Conservation (phyloP, 805 yeast species). For the Zygotorulaspora chibaensis region DNA sequence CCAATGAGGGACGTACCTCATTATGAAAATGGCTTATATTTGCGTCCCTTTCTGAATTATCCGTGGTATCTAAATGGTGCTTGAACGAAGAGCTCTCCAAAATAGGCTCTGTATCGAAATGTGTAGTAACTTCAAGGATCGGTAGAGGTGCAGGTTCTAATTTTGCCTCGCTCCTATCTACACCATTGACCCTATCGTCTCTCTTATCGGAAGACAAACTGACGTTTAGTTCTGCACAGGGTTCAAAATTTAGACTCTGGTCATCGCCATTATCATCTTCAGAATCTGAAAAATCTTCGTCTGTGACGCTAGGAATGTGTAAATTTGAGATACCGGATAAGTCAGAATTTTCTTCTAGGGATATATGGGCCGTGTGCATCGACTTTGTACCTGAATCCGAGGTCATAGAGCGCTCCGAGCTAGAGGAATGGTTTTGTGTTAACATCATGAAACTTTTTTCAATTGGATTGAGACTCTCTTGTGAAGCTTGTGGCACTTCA, state of each 20-base stretch:
- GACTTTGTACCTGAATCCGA: background rate
- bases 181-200: background rate
- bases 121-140: conserved; percentile 5
- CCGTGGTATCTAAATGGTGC: no score
- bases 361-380: background rate
- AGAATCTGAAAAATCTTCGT: background rate
- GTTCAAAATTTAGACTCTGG: conserved; percentile 20
- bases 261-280: conserved; percentile 3
- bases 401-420: background rate
- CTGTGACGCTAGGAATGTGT: background rate
- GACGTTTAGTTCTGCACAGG: conserved; percentile 16
- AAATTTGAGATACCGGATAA: background rate
- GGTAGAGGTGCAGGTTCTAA: background rate
- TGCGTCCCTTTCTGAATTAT: no score
- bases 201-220: conserved; percentile 2
- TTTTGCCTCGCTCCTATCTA: background rate
- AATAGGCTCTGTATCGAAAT: background rate
- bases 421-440: conserved; percentile 24
- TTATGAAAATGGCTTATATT: no score
- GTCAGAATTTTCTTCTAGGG: background rate
- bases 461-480: conserved; percentile 24
- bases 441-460: conserved; percentile 33
- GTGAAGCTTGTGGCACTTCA: conserved; percentile 2
- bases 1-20: no score
- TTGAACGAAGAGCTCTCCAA: no score